A percentile compares a stretch with the other conserved stretches of the same genome.
Conservation (phyloP, 768 basidiomycete genomes). For the Boletus vermiculosoides region DNA sequence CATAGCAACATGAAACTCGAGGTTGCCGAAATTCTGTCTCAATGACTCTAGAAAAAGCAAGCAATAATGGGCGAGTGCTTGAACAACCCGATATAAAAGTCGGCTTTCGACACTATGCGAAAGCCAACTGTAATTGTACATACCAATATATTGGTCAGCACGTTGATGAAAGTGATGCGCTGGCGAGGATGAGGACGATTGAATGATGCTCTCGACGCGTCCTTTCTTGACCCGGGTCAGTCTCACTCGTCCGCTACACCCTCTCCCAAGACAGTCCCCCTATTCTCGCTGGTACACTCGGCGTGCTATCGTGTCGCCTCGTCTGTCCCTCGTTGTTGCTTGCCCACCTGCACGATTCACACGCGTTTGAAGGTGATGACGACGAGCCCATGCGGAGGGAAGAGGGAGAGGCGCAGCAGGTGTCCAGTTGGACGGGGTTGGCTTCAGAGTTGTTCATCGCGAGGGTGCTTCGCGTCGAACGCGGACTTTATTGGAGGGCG, state of each 20-base stretch:
- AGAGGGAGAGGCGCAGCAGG: slow-evolving; percentile 12
- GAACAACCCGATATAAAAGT: too few species aligned
- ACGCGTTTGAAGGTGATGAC: background rate
- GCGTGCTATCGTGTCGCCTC: slow-evolving; percentile 71
- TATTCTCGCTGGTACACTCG: slow-evolving; percentile 57
- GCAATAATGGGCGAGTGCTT: too few species aligned
- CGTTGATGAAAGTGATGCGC: too few species aligned
- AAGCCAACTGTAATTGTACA: too few species aligned
- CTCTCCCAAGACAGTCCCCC: slow-evolving; percentile 56
- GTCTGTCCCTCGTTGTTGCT: slow-evolving; percentile 61
- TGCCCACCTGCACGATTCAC: slow-evolving; percentile 44
- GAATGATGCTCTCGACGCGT: background rate
- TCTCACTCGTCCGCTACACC: slow-evolving; percentile 33
- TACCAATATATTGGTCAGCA: too few species aligned
- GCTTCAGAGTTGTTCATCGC: slow-evolving; percentile 81
- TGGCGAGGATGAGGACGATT: too few species aligned
- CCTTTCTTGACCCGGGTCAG: background rate
- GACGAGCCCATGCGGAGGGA: background rate
- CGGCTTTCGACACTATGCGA: too few species aligned
- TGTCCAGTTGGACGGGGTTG: slow-evolving; percentile 33
- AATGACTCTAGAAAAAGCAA: too few species aligned
- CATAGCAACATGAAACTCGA: too few species aligned
- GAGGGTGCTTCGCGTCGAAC: slow-evolving; percentile 63
- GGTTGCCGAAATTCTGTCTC: too few species aligned
- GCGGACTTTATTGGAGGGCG: slow-evolving; percentile 30